A percentile compares a stretch with the other conserved stretches of the same genome.
Evolutionary conservation across 1,139 yeast genomes (phyloP).

Genomic region (Waltiozyma sp.): DNA sequence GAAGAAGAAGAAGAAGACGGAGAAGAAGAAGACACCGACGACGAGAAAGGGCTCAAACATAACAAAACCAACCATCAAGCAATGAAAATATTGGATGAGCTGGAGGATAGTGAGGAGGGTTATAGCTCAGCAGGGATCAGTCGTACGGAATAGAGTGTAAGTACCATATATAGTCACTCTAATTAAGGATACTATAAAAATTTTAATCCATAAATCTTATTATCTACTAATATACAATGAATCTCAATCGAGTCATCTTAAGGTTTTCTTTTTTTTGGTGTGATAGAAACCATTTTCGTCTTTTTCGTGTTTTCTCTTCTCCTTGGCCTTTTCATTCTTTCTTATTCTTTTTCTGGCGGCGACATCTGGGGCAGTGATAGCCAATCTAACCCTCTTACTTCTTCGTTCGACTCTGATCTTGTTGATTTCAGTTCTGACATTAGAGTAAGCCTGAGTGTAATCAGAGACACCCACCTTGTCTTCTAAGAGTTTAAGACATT

Average conservation of each 20-base stretch:
- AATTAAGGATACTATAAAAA: not conserved
- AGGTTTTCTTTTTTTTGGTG: slow-evolving; percentile 42
- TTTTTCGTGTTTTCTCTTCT: slow-evolving; percentile 61
- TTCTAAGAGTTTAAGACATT: slow-evolving; percentile 61
- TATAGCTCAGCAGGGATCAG: no score
- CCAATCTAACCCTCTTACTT: slow-evolving; percentile 65
- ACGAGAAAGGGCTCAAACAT: not conserved
- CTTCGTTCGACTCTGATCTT: slow-evolving; percentile 66
- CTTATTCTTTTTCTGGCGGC: slow-evolving; percentile 68
- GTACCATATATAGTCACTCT: not conserved
- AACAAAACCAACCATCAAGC: not conserved
- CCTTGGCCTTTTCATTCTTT: slow-evolving; percentile 67
- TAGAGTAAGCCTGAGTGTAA: slow-evolving; percentile 53
- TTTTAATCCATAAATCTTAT: not conserved
- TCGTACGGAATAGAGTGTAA: no score
- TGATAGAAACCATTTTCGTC: slow-evolving; percentile 73
- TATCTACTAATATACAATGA: not conserved
- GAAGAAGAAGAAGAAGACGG: slow-evolving; percentile 3
- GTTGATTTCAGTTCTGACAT: slow-evolving; percentile 49
- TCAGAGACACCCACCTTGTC: slow-evolving; percentile 62
- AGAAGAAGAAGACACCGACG: slow-evolving; percentile 1
- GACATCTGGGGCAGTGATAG: slow-evolving; percentile 68
- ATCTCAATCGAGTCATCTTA: slow-evolving; percentile 11
- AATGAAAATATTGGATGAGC: not conserved
- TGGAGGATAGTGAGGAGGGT: not conserved